phyloP scores from a whole-genome alignment of 768 basidiomycete species.

The Pseudohyphozyma bogoriensis region DNA sequence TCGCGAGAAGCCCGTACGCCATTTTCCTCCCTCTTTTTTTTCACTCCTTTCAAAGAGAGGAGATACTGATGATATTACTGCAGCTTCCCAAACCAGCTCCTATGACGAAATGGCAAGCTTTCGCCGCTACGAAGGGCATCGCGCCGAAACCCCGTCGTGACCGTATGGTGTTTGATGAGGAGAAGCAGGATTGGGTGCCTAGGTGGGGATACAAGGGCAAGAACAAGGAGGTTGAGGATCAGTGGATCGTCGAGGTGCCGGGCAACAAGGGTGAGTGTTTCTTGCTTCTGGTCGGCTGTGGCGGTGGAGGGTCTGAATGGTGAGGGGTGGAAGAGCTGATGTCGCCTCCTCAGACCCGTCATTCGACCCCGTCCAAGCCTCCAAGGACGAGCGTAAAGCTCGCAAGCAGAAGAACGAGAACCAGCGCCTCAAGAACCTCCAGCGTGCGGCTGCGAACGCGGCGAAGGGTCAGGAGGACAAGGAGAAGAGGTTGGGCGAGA shows the following conservation, averaged over 20 bases:
- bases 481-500: conserved; percentile 31
- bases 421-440: conserved; percentile 61
- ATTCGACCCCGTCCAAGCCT: conserved; percentile 64
- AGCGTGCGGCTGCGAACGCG: conserved; percentile 46
- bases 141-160: conserved; percentile 59
- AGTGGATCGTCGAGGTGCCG: conserved; percentile 89
- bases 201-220: conserved; percentile 77
- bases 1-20: conserved; percentile 59
- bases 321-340: conserved; percentile 5
- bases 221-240: conserved; percentile 73
- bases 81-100: conserved; percentile 81
- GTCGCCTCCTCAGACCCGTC: conserved; percentile 51
- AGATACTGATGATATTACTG: too few species aligned
- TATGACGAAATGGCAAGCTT: conserved; percentile 91
- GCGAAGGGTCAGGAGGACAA: conserved; percentile 28
- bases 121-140: conserved; percentile 90
- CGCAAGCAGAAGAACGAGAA: conserved; percentile 74
- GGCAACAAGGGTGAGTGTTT: conserved; percentile 61
- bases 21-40: background rate
- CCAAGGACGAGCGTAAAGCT: conserved; percentile 67
- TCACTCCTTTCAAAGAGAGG: too few species aligned
- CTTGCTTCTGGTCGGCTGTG: background rate
- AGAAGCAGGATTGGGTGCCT: conserved; percentile 81
- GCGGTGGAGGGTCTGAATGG: too few species aligned
- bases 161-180: conserved; percentile 84